Evolutionary conservation across 2,329 filamentous ascomycete genomes (phyloP).

Genomic region (Fusarium sp.): DNA sequence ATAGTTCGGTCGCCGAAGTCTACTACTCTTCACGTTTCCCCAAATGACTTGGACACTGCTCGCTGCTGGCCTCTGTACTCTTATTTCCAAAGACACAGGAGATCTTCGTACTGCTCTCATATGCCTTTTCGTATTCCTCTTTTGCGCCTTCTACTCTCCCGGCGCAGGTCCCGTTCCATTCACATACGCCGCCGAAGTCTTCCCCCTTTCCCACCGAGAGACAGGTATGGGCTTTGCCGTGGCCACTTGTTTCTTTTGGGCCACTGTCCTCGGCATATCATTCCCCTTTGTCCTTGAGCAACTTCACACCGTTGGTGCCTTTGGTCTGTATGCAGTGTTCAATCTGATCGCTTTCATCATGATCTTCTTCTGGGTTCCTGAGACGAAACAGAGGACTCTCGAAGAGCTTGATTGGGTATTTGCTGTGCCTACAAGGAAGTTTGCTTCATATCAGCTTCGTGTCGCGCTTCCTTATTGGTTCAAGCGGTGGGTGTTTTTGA

Average conservation of each 20-base stretch:
- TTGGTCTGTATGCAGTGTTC: conserved; percentile 70
- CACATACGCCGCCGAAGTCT: conserved; percentile 66
- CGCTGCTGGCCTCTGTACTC: conserved; percentile 58
- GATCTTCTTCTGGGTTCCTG: conserved; percentile 71
- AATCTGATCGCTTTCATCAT: conserved; percentile 71
- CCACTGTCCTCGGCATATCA: conserved; percentile 51
- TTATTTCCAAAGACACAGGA: conserved; percentile 54
- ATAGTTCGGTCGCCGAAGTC: conserved; percentile 59
- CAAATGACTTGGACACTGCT: conserved; percentile 49
- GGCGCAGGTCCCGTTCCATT: conserved; percentile 51
- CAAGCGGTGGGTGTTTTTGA: conserved; percentile 47
- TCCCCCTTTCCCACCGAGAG: conserved; percentile 65
- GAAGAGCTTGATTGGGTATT: conserved; percentile 57
- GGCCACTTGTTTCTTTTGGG: conserved; percentile 48
- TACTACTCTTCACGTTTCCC: conserved; percentile 52
- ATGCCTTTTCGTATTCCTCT: conserved; percentile 64
- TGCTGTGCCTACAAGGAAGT: conserved; percentile 49
- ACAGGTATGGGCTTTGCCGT: conserved; percentile 50
- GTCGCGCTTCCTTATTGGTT: conserved; percentile 51
- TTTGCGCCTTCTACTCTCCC: conserved; percentile 58
- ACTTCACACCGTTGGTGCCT: conserved; percentile 57
- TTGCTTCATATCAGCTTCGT: conserved; percentile 51
- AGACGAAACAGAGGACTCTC: conserved; percentile 61
- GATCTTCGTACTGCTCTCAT: conserved; percentile 58
- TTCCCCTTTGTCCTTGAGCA: conserved; percentile 60